These are phyloP conservation scores for Linum trigynum DNA, from an alignment of 345 rosid genomes.

Conservation along the genomic window DNA sequence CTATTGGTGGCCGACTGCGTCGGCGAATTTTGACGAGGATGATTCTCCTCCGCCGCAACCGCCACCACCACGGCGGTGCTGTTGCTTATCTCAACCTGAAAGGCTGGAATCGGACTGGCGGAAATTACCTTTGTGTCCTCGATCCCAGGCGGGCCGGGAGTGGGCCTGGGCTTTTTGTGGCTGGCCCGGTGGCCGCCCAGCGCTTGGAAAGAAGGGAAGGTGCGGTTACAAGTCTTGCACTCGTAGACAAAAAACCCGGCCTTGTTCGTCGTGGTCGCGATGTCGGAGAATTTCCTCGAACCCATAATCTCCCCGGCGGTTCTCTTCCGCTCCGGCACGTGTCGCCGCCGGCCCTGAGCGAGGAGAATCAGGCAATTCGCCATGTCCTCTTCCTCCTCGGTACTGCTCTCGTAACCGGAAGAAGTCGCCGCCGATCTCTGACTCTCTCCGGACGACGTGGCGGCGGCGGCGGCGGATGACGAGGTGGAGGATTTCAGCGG, in stretches of 20 bases:
- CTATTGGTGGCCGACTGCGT: too few relatives aligned
- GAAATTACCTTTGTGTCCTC: neutral
- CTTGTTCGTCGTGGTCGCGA: conserved; percentile 21
- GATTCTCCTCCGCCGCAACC: too few relatives aligned
- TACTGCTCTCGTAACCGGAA: conserved; percentile 17
- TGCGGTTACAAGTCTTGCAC: conserved; percentile 85
- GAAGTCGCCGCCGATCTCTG: too few relatives aligned
- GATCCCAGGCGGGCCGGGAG: neutral
- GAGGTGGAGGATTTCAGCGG: neutral
- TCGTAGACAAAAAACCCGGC: conserved; percentile 51
- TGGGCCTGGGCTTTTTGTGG: conserved; percentile 70
- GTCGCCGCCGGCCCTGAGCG: conserved; percentile 51
- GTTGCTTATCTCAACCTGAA: too few relatives aligned
- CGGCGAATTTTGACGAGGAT: too few relatives aligned
- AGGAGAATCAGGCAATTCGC: conserved; percentile 90
- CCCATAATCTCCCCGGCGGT: conserved; percentile 6
- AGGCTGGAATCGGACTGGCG: too few relatives aligned
- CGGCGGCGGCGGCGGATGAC: neutral
- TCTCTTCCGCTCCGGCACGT: conserved; percentile 33
- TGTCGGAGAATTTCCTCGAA: conserved; percentile 11
- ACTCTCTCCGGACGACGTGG: conserved; percentile 1
- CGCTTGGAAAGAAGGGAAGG: conserved; percentile 92
- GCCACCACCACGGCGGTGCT: too few relatives aligned
- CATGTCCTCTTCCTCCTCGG: conserved; percentile 77
- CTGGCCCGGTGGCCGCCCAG: conserved; percentile 99